Evolutionary conservation across 805 yeast species (phyloP).

Genomic region (Pichia thaimueangensis): DNA sequence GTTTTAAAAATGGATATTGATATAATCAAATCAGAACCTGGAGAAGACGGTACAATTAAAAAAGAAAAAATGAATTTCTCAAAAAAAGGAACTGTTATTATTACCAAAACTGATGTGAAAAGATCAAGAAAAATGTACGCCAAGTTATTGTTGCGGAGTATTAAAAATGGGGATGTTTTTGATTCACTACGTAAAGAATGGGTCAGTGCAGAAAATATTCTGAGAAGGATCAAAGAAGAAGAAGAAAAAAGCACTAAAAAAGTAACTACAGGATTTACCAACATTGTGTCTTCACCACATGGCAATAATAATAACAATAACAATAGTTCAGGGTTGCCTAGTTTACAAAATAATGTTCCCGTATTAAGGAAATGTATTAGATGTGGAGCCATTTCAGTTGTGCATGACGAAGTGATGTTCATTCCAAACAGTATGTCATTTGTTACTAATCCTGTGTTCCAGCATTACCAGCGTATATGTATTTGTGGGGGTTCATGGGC

Average conservation of each 20-base stretch:
- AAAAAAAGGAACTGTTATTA: neutral
- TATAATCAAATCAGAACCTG: neutral
- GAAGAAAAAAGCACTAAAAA: too few species aligned
- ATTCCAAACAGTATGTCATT: conserved; percentile 24
- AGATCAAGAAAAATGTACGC: conserved; percentile 13
- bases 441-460: conserved; percentile 27
- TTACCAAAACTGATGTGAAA: conserved; percentile 5
- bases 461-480: conserved; percentile 55
- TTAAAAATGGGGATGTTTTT: conserved; percentile 25
- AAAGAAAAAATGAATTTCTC: too few species aligned
- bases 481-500: conserved; percentile 78
- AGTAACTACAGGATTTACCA: neutral
- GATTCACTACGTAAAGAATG: conserved; percentile 30
- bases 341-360: conserved; percentile 2
- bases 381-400: conserved; percentile 31
- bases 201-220: conserved; percentile 24
- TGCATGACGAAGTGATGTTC: conserved; percentile 32
- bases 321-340: neutral
- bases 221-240: neutral
- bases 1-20: neutral
- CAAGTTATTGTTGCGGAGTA: conserved; percentile 18
- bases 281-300: too few species aligned
- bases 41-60: neutral
- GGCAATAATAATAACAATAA: neutral
- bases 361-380: conserved; percentile 29